These are phyloP conservation scores for Micromonas commoda DNA, from an alignment of 139 green algal genomes.

Conservation along the genomic window DNA sequence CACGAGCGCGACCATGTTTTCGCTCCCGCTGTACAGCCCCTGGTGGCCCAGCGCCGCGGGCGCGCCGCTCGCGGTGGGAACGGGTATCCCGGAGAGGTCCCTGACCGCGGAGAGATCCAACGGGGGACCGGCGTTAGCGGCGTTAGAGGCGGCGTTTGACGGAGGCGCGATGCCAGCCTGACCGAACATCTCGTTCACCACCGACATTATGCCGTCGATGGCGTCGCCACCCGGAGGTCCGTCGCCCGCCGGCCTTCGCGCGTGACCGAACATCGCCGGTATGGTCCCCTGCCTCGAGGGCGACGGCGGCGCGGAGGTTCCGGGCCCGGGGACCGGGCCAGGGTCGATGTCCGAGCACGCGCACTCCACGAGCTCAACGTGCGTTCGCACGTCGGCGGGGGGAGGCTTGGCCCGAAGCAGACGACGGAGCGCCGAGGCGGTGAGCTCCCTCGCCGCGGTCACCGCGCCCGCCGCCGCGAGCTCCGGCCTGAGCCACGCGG, in stretches of 20 bases:
- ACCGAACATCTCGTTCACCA: too few species aligned
- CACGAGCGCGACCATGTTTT: neutral
- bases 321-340: neutral
- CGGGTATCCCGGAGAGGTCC: neutral
- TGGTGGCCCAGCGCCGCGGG: neutral
- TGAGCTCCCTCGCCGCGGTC: slow-evolving; percentile 39
- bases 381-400: neutral
- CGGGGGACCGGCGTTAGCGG: neutral
- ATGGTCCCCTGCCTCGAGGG: too few species aligned
- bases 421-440: slow-evolving; percentile 42
- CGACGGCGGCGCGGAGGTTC: neutral
- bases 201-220: too few species aligned
- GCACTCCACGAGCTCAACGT: slow-evolving; percentile 48
- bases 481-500: slow-evolving; percentile 44
- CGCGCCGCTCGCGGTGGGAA: neutral
- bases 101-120: neutral
- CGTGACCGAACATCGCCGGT: too few species aligned
- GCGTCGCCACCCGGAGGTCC: too few species aligned
- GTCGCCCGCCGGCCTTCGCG: too few species aligned
- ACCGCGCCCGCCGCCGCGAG: slow-evolving; percentile 48
- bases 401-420: slow-evolving; percentile 37
- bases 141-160: neutral
- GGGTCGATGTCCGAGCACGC: slow-evolving; percentile 39
- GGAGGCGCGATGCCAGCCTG: too few species aligned
- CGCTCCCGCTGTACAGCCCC: neutral